Percentiles rank a stretch among this genome's conserved stretches.
Conservation (phyloP, 495 filamentous ascomycete genomes). For the Letharia lupina region DNA sequence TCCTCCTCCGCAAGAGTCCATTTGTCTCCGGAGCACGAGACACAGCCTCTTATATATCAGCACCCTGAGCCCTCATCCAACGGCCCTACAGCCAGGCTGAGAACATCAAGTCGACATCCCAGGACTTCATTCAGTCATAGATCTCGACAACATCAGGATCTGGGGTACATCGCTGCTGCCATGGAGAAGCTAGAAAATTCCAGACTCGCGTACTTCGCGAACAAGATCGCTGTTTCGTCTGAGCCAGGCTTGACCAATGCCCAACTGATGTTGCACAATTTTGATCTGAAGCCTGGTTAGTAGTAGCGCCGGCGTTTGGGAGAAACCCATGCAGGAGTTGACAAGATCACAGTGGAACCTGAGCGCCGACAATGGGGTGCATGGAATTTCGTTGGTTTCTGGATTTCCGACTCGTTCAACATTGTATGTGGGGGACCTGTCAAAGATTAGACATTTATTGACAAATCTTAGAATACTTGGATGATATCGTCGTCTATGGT, state of each 20-base stretch:
- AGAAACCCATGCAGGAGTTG: neutral
- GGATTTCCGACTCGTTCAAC: constrained; percentile 92
- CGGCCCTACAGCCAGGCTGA: neutral
- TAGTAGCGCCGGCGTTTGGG: neutral
- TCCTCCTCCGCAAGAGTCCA: constrained; percentile 4
- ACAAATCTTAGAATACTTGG: constrained; percentile 66
- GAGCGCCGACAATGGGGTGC: constrained; percentile 78
- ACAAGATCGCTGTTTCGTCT: constrained; percentile 58
- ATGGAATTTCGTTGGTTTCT: constrained; percentile 86
- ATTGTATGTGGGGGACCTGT: constrained; percentile 46
- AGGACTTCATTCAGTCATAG: neutral
- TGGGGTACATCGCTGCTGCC: constrained; percentile 6
- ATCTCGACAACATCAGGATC: too few relatives aligned
- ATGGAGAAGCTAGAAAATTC: constrained; percentile 33
- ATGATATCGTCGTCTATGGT: constrained; percentile 90
- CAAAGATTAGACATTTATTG: constrained; percentile 1
- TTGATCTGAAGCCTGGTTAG: constrained; percentile 77
- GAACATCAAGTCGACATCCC: neutral
- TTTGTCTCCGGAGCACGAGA: neutral
- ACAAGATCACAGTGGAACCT: constrained; percentile 53
- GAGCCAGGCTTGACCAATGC: constrained; percentile 75
- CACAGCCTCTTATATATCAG: constrained; percentile 7
- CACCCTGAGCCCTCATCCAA: neutral
- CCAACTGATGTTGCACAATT: constrained; percentile 85
- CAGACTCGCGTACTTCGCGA: constrained; percentile 21